Base-by-base conservation (phyloP, 345 rosid genomes). In the Trapa incisa region DNA sequence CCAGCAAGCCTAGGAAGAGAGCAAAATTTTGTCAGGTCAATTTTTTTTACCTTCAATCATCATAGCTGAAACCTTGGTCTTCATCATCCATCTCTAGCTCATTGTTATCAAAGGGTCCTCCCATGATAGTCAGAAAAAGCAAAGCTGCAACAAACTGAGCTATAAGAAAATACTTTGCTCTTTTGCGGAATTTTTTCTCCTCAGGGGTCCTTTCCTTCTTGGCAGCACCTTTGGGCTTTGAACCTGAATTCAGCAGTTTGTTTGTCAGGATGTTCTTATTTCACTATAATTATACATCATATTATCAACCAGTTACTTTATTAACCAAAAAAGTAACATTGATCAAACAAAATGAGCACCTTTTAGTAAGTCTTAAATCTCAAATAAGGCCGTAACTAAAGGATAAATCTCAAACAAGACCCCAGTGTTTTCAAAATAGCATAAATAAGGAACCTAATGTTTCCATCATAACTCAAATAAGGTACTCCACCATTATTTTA, bases 121-220 rank as follows among this genome's bases (percentile, higher is more conserved):
- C 86, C 87, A 91, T 84, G 52, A 94, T 57, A 11, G 99, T 87
- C 22, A 94, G 79, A 74, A 91, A 91, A n/a, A 89, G 82, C 36
- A 94, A 76, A 61, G 91, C 87, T 0, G 90, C 89, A 16, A 89
- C 69, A 42, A 84, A 69, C 82, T 94, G 99, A 1, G 96, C 75
- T 47, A 71, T 91, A 70, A 94, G 68, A 69, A 94, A 94, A 71
- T 79, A 86, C 73, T 84, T 91, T 64, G 90, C 95, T 71, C 88
- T 80, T 78, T 78, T 85, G 75, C 80, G 85, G 77, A 89, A 91
- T 54, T 71, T 86, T 71, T 89, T 91, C 82, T 89, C 96, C 82
- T 84, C 97, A 72, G 84, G 91, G 0, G 96, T 91, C 73, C 82
- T 85, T 72, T 87, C 96, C 71, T 77, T 76, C 78, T 91, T 94